Evolutionary conservation across 257 asterid genomes (phyloP), one percentile per base, ranked within the genome.

Genomic region (Fraxinus anomala): DNA sequence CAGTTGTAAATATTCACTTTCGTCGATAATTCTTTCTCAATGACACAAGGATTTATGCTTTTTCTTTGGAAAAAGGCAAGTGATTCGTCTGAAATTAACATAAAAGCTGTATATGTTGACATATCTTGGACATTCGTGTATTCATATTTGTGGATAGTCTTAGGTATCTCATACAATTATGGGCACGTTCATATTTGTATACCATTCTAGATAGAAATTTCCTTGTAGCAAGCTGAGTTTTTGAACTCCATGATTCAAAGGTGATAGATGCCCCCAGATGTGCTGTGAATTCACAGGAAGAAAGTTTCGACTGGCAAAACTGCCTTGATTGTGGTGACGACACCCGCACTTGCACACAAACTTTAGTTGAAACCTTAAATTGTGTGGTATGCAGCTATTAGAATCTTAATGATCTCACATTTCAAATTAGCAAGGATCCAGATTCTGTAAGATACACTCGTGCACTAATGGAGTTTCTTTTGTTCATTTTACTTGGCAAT

Each of bases 1-100:
- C 96, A 42, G 98, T 92, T 83, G 97, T 96, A 77, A 96, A 96
- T 92, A 96, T 96, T 83, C 99, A 96, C 84, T 91, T 92, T 73
- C 99, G 97, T 70, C 81, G 89, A 83, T 94, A 74, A 83, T 78
- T 39, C 24, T 80, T 75, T 68, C 69, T 40, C 47, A 63, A 24
- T 21, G 31, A 10, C 68, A 72, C 21, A 6, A 30, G 63, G 13
- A 6, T 68, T 66, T 73, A 28, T 65, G 66, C 31, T 76, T 76
- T 42, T 37, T 61, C n/a, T 44, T 44, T 61, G 77, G 81, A 63
- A 68, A 61, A 73, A 42, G 72, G 72, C 42, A 69, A 73, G 73
- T 66, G 68, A 79, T 30, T 68, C 34, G 77, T 73, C 79, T 51
- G 70, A 51, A 30, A 59, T 63, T 68, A 44, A 67, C 68, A 7